A percentile compares a stretch with the other conserved stretches of the same genome.
phyloP scores from a whole-genome alignment of 768 basidiomycete genomes.

The Collybia sp. region DNA sequence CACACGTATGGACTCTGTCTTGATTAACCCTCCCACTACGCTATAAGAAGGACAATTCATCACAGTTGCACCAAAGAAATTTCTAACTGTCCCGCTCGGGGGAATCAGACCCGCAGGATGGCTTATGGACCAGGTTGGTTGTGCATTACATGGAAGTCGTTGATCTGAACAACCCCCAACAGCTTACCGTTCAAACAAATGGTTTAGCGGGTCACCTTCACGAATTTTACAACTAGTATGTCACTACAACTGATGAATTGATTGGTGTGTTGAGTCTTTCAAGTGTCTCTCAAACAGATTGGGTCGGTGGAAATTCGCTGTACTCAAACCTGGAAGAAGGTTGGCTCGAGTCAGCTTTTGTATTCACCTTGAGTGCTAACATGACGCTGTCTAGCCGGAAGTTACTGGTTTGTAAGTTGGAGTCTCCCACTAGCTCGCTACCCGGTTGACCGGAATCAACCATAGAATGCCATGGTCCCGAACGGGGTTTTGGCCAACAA shows the following conservation, averaged over 20 bases:
- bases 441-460: neutral
- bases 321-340: constrained; percentile 43
- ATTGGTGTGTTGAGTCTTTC: neutral
- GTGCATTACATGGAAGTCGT: neutral
- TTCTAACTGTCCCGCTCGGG: constrained; percentile 33
- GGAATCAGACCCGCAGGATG: constrained; percentile 34
- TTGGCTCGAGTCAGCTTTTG: constrained; percentile 4
- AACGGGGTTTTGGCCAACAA: constrained; percentile 44
- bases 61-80: constrained; percentile 39
- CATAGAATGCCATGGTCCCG: constrained; percentile 49
- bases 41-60: too few species aligned
- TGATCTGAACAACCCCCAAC: neutral
- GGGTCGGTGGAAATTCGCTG: constrained; percentile 32
- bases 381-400: constrained; percentile 34
- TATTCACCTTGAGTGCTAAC: neutral
- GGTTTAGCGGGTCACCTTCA: constrained; percentile 40
- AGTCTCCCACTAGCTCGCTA: neutral
- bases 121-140: constrained; percentile 34
- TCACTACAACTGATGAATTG: neutral
- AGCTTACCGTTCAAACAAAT: constrained; percentile 39
- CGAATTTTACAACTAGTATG: constrained; percentile 37
- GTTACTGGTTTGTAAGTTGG: constrained; percentile 51
- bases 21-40: too few species aligned
- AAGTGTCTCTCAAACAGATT: constrained; percentile 36
- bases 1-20: too few species aligned